Conservation (phyloP, 176 grass and related monocot species). For the Poa pratensis region DNA sequence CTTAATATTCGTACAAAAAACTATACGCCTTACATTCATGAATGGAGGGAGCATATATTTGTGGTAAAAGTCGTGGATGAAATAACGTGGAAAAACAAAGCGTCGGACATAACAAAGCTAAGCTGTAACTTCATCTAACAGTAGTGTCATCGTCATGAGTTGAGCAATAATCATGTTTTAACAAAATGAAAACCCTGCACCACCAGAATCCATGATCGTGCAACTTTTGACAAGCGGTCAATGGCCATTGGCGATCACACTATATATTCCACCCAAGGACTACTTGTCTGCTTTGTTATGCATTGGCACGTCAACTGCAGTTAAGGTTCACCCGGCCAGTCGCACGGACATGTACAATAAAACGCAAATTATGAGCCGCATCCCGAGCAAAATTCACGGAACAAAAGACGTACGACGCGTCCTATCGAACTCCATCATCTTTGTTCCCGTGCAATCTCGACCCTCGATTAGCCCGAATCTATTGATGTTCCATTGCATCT, state of each 20-base stretch:
- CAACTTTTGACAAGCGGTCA: not conserved
- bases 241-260: not conserved
- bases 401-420: not conserved
- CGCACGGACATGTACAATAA: not conserved
- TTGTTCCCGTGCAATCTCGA: conserved; percentile 29
- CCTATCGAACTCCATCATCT: conserved; percentile 22
- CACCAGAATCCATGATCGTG: not conserved
- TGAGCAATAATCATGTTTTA: too few species aligned
- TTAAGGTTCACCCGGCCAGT: not conserved
- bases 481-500: conserved; percentile 6
- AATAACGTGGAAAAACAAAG: too few species aligned
- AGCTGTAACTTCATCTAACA: too few species aligned
- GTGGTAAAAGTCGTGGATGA: too few species aligned
- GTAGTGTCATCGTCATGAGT: too few species aligned
- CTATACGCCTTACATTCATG: too few species aligned
- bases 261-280: not conserved
- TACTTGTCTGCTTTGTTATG: not conserved
- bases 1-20: too few species aligned
- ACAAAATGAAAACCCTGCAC: not conserved
- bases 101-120: too few species aligned
- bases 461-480: conserved; percentile 31
- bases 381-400: conserved; percentile 25
- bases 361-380: conserved; percentile 10
- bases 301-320: not conserved
- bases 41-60: too few species aligned